Evolutionary conservation across 176 grass and related monocot genomes (phyloP).

Genomic region (Phyllostachys edulis): DNA sequence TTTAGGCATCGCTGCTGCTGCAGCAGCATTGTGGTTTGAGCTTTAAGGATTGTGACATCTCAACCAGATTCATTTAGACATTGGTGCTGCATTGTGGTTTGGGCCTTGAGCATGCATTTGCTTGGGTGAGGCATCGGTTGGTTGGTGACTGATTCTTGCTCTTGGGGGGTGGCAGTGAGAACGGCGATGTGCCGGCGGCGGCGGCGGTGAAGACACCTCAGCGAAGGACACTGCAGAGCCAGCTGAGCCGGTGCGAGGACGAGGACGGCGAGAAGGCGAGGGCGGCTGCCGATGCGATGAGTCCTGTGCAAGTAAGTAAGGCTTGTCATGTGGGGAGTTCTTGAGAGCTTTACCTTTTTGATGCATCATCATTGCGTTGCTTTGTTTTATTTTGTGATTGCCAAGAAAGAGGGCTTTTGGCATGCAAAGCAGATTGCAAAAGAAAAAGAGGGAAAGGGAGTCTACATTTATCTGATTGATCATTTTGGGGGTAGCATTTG

Average conservation of each 20-base stretch:
- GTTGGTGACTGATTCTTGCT: slow-evolving; percentile 40
- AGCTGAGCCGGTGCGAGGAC: slow-evolving; percentile 63
- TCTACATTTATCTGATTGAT: slow-evolving; percentile 27
- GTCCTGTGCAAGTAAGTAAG: slow-evolving; percentile 60
- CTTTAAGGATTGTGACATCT: slow-evolving; percentile 28
- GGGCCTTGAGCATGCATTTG: slow-evolving; percentile 16
- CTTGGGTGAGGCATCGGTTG: slow-evolving; percentile 6
- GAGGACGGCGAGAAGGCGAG: slow-evolving; percentile 57
- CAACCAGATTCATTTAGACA: slow-evolving; percentile 39
- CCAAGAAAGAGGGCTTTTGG: slow-evolving; percentile 44
- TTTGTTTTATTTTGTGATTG: slow-evolving; percentile 51
- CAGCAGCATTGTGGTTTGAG: slow-evolving; percentile 36
- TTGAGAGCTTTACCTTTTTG: slow-evolving; percentile 30
- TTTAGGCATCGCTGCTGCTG: slow-evolving; percentile 11
- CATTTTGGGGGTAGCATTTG: slow-evolving; percentile 26
- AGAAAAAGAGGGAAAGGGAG: slow-evolving; percentile 28
- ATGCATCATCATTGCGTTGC: slow-evolving; percentile 31
- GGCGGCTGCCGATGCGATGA: slow-evolving; percentile 39
- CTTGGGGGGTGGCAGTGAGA: slow-evolving; percentile 40
- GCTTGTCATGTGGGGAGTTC: background rate
- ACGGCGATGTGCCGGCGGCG: slow-evolving; percentile 6
- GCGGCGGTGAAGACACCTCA: slow-evolving; percentile 25
- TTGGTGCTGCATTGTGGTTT: slow-evolving; percentile 24
- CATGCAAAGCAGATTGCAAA: slow-evolving; percentile 38
- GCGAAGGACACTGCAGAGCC: slow-evolving; percentile 56